Evolutionary conservation across 441 rosid genomes (phyloP).

Genomic region (Gossypium lobatum): DNA sequence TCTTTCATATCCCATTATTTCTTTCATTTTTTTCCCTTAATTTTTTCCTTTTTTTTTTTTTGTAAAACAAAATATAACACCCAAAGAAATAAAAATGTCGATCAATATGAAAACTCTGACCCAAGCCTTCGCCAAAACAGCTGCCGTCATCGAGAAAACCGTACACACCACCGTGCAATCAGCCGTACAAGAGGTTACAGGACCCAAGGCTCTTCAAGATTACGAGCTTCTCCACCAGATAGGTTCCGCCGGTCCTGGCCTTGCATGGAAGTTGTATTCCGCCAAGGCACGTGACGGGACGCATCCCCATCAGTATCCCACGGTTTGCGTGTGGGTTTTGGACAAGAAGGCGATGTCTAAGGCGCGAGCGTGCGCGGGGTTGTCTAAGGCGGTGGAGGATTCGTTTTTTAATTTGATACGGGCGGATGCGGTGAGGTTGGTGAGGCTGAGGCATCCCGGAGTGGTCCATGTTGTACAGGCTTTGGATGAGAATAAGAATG

Average conservation of each 20-base stretch:
- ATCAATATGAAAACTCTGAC: constrained; percentile 1
- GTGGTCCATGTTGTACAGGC: constrained; percentile 94
- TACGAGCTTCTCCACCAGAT: constrained; percentile 63
- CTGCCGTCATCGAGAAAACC: not conserved
- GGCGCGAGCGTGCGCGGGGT: constrained; percentile 62
- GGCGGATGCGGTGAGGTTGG: constrained; percentile 69
- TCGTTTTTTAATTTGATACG: constrained; percentile 68
- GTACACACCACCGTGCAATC: not conserved
- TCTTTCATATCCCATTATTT: no score
- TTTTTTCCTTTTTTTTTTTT: no score
- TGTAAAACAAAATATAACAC: no score
- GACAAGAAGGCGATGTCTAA: constrained; percentile 75
- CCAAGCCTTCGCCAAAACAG: not conserved
- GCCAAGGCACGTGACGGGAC: constrained; percentile 78
- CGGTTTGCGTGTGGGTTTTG: constrained; percentile 86
- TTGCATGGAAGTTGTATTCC: constrained; percentile 79
- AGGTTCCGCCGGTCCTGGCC: constrained; percentile 92
- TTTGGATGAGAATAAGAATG: constrained; percentile 87
- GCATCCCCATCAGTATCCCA: constrained; percentile 74
- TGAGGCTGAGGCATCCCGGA: constrained; percentile 86
- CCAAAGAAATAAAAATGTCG: not conserved
- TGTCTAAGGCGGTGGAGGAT: constrained; percentile 74
- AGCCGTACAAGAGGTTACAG: not conserved
- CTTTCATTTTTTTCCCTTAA: no score
- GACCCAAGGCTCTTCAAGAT: not conserved